phyloP scores from a whole-genome alignment of 2,329 filamentous ascomycete species.

The Pseudocercospora fijiensis region DNA sequence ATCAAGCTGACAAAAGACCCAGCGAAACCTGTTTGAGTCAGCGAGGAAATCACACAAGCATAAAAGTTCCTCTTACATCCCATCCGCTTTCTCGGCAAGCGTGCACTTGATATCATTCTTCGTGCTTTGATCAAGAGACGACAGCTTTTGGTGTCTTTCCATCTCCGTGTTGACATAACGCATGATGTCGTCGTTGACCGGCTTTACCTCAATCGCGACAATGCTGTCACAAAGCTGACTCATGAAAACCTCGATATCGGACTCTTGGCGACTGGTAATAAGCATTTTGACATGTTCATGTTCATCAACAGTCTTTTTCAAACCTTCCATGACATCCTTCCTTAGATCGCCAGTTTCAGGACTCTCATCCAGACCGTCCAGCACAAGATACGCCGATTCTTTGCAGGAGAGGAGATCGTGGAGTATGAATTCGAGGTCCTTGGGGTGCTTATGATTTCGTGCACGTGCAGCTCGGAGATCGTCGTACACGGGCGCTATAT shows the following conservation, averaged over 20 bases:
- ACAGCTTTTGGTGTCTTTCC: neutral
- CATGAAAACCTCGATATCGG: neutral
- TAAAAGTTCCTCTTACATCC: conserved; percentile 24
- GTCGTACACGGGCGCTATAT: neutral
- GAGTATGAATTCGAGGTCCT: conserved; percentile 21
- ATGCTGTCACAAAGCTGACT: neutral
- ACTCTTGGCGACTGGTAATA: conserved; percentile 10
- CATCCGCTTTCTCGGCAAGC: conserved; percentile 21
- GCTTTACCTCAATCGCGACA: neutral
- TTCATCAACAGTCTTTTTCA: conserved; percentile 1
- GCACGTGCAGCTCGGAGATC: conserved; percentile 8
- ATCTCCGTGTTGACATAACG: conserved; percentile 8
- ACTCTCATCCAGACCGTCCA: conserved; percentile 21
- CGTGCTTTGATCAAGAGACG: neutral
- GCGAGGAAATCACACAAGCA: neutral
- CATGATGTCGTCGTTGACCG: conserved; percentile 10
- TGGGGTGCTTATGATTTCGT: conserved; percentile 7
- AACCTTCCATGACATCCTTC: conserved; percentile 12
- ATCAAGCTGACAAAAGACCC: conserved; percentile 30
- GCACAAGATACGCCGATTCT: neutral
- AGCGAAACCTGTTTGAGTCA: conserved; percentile 26
- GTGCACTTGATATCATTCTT: conserved; percentile 17
- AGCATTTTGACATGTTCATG: conserved; percentile 5
- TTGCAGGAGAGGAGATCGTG: conserved; percentile 7
- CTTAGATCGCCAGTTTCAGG: conserved; percentile 10